Conservation (phyloP, 140 eudicot genomes). For the Artemisia princeps region DNA sequence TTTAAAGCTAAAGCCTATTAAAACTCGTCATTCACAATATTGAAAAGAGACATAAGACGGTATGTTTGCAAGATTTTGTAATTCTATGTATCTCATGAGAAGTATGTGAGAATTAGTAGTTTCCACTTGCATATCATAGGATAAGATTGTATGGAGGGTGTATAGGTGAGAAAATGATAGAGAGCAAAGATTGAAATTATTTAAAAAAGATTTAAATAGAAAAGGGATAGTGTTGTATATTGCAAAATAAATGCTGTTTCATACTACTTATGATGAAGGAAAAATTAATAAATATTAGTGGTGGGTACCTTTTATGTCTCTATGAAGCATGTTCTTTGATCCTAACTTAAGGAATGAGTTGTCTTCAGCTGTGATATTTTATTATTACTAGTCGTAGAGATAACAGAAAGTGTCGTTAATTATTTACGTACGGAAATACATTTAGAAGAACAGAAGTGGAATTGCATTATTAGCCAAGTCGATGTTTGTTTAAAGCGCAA, state of each 20-base stretch:
- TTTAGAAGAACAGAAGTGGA: no score
- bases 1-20: conserved; percentile 80
- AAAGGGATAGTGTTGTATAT: conserved; percentile 26
- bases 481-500: no score
- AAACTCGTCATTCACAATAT: conserved; percentile 54
- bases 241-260: conserved; percentile 20
- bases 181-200: conserved; percentile 30
- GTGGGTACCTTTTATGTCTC: conserved; percentile 1
- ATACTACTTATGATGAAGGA: conserved; percentile 18
- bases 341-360: no score
- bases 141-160: conserved; percentile 20
- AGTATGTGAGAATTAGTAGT: conserved; percentile 27
- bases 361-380: no score
- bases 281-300: conserved; percentile 13
- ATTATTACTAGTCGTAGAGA: no score
- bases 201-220: conserved; percentile 20
- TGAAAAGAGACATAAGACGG: conserved; percentile 17
- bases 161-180: conserved; percentile 23
- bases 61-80: conserved; percentile 36
- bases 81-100: conserved; percentile 23
- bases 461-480: no score
- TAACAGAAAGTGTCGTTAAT: no score
- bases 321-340: neutral
- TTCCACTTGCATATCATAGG: conserved; percentile 22
- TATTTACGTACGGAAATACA: no score